Evolutionary conservation across 257 asterid species (phyloP).

Genomic region (Solanum piurae): DNA sequence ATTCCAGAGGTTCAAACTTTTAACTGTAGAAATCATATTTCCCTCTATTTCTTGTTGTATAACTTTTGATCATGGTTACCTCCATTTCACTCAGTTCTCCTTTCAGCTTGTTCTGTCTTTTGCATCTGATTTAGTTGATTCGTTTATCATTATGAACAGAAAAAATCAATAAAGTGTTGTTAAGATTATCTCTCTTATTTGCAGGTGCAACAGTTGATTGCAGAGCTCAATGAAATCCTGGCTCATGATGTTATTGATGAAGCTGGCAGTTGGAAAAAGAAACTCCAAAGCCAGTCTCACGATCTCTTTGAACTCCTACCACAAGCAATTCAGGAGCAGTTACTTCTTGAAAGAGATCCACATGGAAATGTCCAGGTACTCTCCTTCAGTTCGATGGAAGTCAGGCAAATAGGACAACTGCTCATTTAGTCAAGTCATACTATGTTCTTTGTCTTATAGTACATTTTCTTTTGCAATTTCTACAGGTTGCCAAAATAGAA

Average conservation of each 20-base stretch:
- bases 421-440: neutral
- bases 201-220: slow-evolving; percentile 90
- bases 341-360: slow-evolving; percentile 98
- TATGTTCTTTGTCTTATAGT: neutral
- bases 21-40: neutral
- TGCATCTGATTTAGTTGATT: neutral
- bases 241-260: slow-evolving; percentile 93
- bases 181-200: neutral
- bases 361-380: slow-evolving; percentile 96
- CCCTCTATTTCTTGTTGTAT: neutral
- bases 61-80: neutral
- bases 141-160: neutral
- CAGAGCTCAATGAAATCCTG: slow-evolving; percentile 87
- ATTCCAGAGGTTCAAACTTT: slow-evolving; percentile 71
- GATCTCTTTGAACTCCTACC: slow-evolving; percentile 85
- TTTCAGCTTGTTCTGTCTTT: neutral
- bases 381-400: neutral
- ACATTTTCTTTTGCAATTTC: neutral
- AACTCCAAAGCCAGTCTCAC: slow-evolving; percentile 52
- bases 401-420: neutral
- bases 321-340: slow-evolving; percentile 76
- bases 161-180: neutral
- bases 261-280: slow-evolving; percentile 84
- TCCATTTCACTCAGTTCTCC: neutral
- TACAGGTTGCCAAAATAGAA: slow-evolving; percentile 93